Base-by-base conservation (phyloP, 345 rosid genomes). In the Aquilaria yunnanensis region DNA sequence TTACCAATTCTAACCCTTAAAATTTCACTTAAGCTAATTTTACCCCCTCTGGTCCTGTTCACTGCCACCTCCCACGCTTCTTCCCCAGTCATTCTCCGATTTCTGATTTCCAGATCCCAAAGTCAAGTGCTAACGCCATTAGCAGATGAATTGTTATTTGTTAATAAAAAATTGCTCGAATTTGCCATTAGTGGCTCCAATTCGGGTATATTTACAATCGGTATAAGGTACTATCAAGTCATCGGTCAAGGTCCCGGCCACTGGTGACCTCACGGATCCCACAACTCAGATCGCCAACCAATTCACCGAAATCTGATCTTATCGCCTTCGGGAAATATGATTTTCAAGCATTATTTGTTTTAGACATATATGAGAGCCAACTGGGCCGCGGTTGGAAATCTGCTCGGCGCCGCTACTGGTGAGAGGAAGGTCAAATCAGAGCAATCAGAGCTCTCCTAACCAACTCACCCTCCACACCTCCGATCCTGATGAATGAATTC, bases 361-460 rank as follows among this genome's bases (percentile, higher is more conserved):
- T 68, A 51, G 70, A 72, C 87, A 85, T 75, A 31, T 46, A 54
- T 14, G 73, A 81, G 5, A 92, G 80, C 7, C 96, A 84, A 75
- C 96, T 92, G 4, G 72, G 98, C 55, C 81, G 77, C 10, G 92
- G 81, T 79, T 78, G 86, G 73, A 85, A 92, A 5, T 60, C 86
- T 4, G 75, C 30, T 78, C 1, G 23, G 1, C 23, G 23, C 23
- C 23, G 23, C 23, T 23, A 1, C 23, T 23, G 1, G 23, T 23
- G 78, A 29, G 85, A 68, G 33, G 86, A 77, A 2, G 89, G 85
- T 12, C 88, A 77, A 57, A 81, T 79, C 75, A 86, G 65, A 16
- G 83, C 75, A 6, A 79, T 57, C 63, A 89, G 59, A 9, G 82
- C 83, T 75, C 80, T 73, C 76, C 67, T 78, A 10, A 87, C 86